Base-by-base conservation (phyloP, 2,329 filamentous ascomycete species). In the Exophiala sp. region DNA sequence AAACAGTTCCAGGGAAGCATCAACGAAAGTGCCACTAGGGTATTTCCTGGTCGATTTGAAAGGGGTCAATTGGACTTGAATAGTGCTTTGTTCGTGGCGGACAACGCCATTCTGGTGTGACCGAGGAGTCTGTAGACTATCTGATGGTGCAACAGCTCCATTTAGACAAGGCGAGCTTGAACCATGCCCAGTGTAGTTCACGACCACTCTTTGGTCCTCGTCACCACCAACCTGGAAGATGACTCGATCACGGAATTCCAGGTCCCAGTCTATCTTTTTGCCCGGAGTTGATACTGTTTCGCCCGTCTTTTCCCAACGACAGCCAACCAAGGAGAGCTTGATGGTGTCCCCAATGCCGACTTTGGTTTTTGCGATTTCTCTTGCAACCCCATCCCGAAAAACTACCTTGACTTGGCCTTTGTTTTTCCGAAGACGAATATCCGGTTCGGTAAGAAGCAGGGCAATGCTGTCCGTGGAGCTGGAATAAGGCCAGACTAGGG, bases 401-500 rank as follows among this genome's bases (percentile, higher is more conserved):
- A 83, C 79, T 42, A 89, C 79, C 49, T 89, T 83, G 18, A 95
- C 81, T 68, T 95, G 88, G 10, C 91, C 91, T 58, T 80, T 84
- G 34, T 77, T 75, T 55, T 81, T 80, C 48, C 91, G 86, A 43
- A 91, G 75, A 41, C 87, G 84, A 62, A 90, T 86, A 65, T 96
- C 88, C 39, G 83, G 82, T 62, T 96, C 90, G 39, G 86, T 86
- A 27, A 97, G 78, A 16, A 94, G 78, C 43, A 96, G 82, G 21
- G 88, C 84, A 58, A 89, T 78, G 32, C 82, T 82, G 46, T 78
- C 79, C 23, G 79, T 85, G 21, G 88, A 81, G 18, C 85, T 85
- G 57, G 86, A 95, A 68, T 88, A 96, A 0, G 91, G 91, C 90
- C 91, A 97, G 50, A 88, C 82, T 29, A 97, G 80, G 7, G 88